Evolutionary conservation across 2,329 filamentous ascomycete species (phyloP).

Genomic region (Bimuria novae-zelandiae): DNA sequence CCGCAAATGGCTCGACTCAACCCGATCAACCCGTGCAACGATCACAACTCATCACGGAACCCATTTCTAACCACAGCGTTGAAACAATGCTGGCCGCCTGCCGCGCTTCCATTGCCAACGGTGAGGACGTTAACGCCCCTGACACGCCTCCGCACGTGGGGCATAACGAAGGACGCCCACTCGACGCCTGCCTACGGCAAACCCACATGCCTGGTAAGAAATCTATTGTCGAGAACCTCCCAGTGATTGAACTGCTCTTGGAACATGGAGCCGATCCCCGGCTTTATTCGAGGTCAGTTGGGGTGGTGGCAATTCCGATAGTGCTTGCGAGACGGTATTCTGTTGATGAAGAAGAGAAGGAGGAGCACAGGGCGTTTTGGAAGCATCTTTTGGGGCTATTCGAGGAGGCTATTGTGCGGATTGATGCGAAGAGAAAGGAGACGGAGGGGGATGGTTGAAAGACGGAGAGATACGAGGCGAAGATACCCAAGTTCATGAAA

Average conservation of each 20-base stretch:
- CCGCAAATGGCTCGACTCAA: conserved; percentile 7
- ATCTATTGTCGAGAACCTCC: conserved; percentile 11
- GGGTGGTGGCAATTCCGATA: conserved; percentile 1
- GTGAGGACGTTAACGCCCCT: conserved; percentile 13
- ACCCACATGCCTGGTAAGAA: conserved; percentile 11
- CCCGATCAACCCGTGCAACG: neutral
- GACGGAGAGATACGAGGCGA: neutral
- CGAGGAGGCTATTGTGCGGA: conserved; percentile 14
- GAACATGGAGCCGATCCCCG: conserved; percentile 84
- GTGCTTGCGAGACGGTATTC: conserved; percentile 8
- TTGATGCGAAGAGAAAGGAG: conserved; percentile 11
- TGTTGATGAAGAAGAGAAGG: conserved; percentile 6
- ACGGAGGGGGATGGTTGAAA: neutral
- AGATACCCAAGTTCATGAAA: neutral
- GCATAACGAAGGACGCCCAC: conserved; percentile 14
- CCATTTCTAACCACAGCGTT: conserved; percentile 3
- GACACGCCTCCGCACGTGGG: conserved; percentile 8
- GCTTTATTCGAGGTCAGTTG: conserved; percentile 5
- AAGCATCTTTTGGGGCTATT: conserved; percentile 12
- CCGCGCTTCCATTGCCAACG: conserved; percentile 13
- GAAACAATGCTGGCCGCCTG: conserved; percentile 12
- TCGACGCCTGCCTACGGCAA: conserved; percentile 12
- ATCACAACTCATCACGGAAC: conserved; percentile 14
- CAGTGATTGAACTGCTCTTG: conserved; percentile 82
- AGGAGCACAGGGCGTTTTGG: conserved; percentile 11